These are phyloP conservation scores for Flaveria robusta DNA, from an alignment of 129 eudicot species.

Conservation along the genomic window DNA sequence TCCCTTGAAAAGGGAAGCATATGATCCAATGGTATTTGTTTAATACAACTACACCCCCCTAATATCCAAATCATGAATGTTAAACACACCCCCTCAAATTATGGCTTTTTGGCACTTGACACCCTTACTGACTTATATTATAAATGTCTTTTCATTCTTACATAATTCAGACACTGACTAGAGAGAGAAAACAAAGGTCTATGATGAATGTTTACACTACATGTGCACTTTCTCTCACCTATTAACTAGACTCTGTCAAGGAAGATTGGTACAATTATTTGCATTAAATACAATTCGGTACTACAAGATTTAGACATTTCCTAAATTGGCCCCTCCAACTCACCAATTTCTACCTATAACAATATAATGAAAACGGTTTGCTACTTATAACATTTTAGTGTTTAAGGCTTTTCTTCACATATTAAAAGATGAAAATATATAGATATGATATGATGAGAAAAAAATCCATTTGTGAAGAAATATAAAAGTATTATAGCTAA, in stretches of 20 bases:
- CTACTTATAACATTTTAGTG: not conserved
- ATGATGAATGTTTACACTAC: conserved; percentile 26
- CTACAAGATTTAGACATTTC: conserved; percentile 33
- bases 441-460: not conserved
- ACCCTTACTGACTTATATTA: not conserved
- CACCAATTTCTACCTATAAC: conserved; percentile 25
- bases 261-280: conserved; percentile 42
- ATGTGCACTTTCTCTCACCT: conserved; percentile 39
- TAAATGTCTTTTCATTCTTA: conserved; percentile 20
- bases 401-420: not conserved
- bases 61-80: not conserved
- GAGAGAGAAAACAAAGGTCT: conserved; percentile 19
- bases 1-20: conserved; percentile 30
- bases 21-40: conserved; percentile 14
- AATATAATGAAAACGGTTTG: conserved; percentile 39
- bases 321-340: conserved; percentile 37
- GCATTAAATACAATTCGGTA: conserved; percentile 36
- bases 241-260: conserved; percentile 33
- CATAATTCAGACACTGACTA: conserved; percentile 27
- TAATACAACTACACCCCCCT: not conserved
- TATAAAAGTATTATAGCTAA: not conserved
- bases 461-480: not conserved
- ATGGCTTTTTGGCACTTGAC: not conserved
- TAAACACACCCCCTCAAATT: not conserved
- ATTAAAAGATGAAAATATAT: not conserved